Percentiles rank a stretch among this genome's conserved stretches.
phyloP scores from a whole-genome alignment of 106 monocot species.

The Dioscorea alata region DNA sequence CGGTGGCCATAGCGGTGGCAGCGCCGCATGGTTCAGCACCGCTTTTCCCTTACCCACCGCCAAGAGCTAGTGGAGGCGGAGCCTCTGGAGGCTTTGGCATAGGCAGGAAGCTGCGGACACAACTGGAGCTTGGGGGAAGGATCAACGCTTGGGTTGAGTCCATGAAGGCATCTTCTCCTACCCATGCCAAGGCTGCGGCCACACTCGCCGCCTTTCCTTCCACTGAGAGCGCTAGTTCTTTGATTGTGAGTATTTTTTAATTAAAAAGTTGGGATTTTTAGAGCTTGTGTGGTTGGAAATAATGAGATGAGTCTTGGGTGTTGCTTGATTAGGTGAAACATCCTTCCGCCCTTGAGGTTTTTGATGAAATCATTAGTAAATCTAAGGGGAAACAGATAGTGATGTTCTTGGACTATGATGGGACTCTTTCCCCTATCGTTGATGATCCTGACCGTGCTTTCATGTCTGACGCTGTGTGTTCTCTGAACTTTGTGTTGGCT shows the following conservation, averaged over 20 bases:
- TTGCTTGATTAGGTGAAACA: constrained; percentile 9
- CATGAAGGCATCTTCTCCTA: constrained; percentile 39
- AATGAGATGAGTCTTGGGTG: background rate
- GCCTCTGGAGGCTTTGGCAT: background rate
- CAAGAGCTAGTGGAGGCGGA: too few species aligned
- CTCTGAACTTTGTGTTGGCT: background rate
- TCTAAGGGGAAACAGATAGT: constrained; percentile 35
- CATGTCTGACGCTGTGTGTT: constrained; percentile 32
- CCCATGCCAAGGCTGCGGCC: background rate
- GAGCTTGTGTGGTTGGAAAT: background rate
- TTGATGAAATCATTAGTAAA: constrained; percentile 17
- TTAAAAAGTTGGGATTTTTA: background rate
- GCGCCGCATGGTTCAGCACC: background rate
- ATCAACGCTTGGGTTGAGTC: constrained; percentile 18
- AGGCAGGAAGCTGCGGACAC: background rate
- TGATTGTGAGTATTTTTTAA: constrained; percentile 8
- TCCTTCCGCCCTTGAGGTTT: constrained; percentile 29
- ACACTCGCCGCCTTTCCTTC: background rate
- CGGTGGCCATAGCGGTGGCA: background rate
- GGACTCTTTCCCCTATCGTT: constrained; percentile 37
- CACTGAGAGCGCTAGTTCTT: background rate
- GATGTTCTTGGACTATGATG: constrained; percentile 43
- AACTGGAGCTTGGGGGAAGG: constrained; percentile 2
- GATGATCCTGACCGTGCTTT: constrained; percentile 34
- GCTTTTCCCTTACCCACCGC: background rate